phyloP scores from a whole-genome alignment of 805 yeast genomes.

The Cyberlindnera mycetangii region DNA sequence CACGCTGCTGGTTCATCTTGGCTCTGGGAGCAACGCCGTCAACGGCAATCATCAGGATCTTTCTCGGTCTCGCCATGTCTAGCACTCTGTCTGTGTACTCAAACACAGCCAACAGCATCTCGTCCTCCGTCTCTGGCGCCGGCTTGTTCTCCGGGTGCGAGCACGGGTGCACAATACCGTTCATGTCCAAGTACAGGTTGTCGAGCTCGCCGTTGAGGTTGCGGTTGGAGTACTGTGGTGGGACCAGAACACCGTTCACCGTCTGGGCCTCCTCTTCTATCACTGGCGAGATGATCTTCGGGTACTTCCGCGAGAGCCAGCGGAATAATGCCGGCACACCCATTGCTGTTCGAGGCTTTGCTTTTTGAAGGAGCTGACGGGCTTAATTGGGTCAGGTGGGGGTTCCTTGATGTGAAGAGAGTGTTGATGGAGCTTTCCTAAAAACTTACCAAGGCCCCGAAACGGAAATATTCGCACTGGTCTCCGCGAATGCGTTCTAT shows the following conservation, averaged over 20 bases:
- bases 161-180: slow-evolving; percentile 98
- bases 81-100: slow-evolving; percentile 89
- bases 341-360: slow-evolving; percentile 39
- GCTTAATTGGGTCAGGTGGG: background rate
- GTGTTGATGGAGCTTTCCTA: too few relatives aligned
- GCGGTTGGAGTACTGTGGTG: slow-evolving; percentile 65
- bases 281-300: slow-evolving; percentile 90
- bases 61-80: slow-evolving; percentile 92
- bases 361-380: background rate
- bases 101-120: slow-evolving; percentile 92
- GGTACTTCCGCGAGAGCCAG: slow-evolving; percentile 92
- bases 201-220: slow-evolving; percentile 97
- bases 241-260: slow-evolving; percentile 61
- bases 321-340: slow-evolving; percentile 98
- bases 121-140: slow-evolving; percentile 94
- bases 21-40: slow-evolving; percentile 99
- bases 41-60: slow-evolving; percentile 92
- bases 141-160: slow-evolving; percentile 97
- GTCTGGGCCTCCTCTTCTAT: slow-evolving; percentile 63
- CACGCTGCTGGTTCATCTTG: slow-evolving; percentile 96
- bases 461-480: background rate
- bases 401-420: too few relatives aligned
- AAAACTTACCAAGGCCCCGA: background rate
- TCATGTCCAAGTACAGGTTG: slow-evolving; percentile 93
- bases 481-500: background rate